phyloP scores from a whole-genome alignment of 176 grass and related monocot genomes.

The Bothriochloa decipiens region DNA sequence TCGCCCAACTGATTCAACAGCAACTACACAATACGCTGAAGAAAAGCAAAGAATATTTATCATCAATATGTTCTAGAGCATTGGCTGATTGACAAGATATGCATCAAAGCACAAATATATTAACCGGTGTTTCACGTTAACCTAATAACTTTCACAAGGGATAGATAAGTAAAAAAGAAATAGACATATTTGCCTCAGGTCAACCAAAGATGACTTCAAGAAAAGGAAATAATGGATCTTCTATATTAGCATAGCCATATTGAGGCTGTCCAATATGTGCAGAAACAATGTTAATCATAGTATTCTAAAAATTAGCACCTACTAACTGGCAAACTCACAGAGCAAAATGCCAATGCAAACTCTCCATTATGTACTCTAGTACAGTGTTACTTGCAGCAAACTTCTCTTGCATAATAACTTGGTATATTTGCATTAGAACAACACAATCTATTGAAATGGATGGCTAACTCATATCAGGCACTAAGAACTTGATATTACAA shows the following conservation, averaged over 20 bases:
- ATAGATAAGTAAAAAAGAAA: neutral
- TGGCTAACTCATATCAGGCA: neutral
- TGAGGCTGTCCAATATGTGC: neutral
- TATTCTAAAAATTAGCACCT: neutral
- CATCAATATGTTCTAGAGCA: neutral
- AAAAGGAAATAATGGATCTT: neutral
- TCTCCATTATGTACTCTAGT: neutral
- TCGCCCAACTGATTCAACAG: constrained; percentile 90
- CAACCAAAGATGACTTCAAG: neutral
- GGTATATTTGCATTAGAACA: constrained; percentile 16
- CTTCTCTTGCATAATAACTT: neutral
- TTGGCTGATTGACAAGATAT: neutral
- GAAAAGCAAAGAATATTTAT: constrained; percentile 22
- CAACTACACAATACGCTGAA: constrained; percentile 91
- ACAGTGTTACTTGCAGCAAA: neutral
- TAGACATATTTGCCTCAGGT: neutral
- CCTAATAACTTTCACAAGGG: neutral
- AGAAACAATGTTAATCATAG: neutral
- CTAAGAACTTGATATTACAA: neutral
- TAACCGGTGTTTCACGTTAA: neutral
- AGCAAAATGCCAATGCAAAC: neutral
- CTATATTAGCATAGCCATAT: neutral
- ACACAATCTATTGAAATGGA: neutral
- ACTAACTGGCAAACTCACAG: neutral
- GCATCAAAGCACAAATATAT: neutral